Evolutionary conservation across 2,329 filamentous ascomycete species (phyloP), one percentile per base, ranked within the genome.

Genomic region (Polytolypa hystricis): DNA sequence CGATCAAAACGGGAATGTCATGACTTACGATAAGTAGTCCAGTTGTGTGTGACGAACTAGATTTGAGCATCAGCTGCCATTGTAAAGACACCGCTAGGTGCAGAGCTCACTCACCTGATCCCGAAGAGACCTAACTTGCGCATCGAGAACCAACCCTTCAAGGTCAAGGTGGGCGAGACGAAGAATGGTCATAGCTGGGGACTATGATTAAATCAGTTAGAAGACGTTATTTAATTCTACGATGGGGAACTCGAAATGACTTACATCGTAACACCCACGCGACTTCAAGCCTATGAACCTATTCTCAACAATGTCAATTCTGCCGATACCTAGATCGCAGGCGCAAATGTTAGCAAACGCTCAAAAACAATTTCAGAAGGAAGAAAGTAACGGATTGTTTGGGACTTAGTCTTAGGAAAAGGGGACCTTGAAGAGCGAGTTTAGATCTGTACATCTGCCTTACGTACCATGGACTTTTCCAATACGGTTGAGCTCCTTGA

Each of bases 241-340:
- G n/a, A n/a, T n/a, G n/a, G n/a, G n/a, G n/a, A n/a, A n/a, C n/a
- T n/a, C n/a, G n/a, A n/a, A n/a, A n/a, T n/a, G n/a, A n/a, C n/a
- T n/a, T n/a, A n/a, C n/a, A n/a, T n/a, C n/a, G 23, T 26, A 26
- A 12, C 23, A 26, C 4, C 23, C 23, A 26, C 23, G 23, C 31
- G 43, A 46, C 33, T 85, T 84, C 47, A 84, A 67, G 41, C 80
- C 81, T 52, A 81, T 78, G 64, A 77, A 81, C 33, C 81, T 70
- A 62, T 80, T 79, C 56, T 83, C 79, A 42, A 84, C 80, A 53
- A 85, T 85, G 60, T 85, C 81, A 49, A 85, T 77, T 47, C 81
- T 67, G 50, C 81, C 81, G 42, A 85, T 73, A 53, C 81, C 81
- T 45, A 17, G 68, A 46, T 67, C 71, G n/a, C n/a, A n/a, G n/a